Percentiles rank a stretch among this genome's conserved stretches.
These are phyloP conservation scores for Pholiota conissans DNA, from an alignment of 768 basidiomycete genomes.

Conservation along the genomic window DNA sequence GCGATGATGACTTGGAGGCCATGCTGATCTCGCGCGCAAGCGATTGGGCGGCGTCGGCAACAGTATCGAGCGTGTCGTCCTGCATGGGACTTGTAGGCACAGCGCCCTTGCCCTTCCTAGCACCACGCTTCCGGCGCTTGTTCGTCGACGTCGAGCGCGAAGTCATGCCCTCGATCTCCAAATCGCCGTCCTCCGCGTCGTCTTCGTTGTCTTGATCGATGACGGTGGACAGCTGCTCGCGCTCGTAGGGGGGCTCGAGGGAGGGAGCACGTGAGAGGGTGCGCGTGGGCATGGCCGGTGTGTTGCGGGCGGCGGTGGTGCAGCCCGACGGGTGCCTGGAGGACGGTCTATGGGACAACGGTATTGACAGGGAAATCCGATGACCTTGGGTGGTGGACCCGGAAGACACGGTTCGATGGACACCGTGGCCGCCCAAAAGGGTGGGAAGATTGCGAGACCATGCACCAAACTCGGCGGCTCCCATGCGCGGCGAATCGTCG, in stretches of 20 bases:
- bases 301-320: slow-evolving; percentile 45
- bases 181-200: slow-evolving; percentile 39
- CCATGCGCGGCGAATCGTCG: slow-evolving; percentile 66
- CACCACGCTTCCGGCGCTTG: slow-evolving; percentile 83
- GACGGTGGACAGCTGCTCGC: slow-evolving; percentile 51
- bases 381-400: slow-evolving; percentile 66
- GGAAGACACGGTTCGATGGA: slow-evolving; percentile 62
- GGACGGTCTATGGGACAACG: slow-evolving; percentile 69
- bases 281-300: slow-evolving; percentile 53
- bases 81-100: slow-evolving; percentile 32
- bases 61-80: slow-evolving; percentile 63
- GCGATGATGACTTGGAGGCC: slow-evolving; percentile 49
- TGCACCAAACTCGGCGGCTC: slow-evolving; percentile 79
- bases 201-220: slow-evolving; percentile 54
- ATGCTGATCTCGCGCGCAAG: slow-evolving; percentile 84
- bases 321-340: slow-evolving; percentile 61
- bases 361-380: slow-evolving; percentile 59
- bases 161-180: slow-evolving; percentile 36
- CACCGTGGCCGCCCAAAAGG: slow-evolving; percentile 55
- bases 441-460: slow-evolving; percentile 86
- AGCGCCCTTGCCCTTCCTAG: slow-evolving; percentile 78
- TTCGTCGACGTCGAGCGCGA: slow-evolving; percentile 70
- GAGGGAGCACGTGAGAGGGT: slow-evolving; percentile 67
- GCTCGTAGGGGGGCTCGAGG: slow-evolving; percentile 49
- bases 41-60: slow-evolving; percentile 79